A percentile compares a stretch with the other conserved stretches of the same genome.
Conservation (phyloP, 805 yeast genomes). For the Wickerhamiella dianesei region DNA sequence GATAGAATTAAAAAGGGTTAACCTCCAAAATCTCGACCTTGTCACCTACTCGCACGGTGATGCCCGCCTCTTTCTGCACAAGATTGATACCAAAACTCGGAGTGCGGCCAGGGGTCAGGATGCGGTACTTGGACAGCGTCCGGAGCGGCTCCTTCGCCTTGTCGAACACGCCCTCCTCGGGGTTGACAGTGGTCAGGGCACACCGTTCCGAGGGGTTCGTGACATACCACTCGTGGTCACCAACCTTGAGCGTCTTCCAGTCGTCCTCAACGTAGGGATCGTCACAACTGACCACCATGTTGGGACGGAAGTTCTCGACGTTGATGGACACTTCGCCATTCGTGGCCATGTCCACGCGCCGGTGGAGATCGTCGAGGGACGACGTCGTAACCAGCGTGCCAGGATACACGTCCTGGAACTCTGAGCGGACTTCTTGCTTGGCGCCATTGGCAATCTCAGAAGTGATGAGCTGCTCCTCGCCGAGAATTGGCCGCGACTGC, state of each 20-base stretch:
- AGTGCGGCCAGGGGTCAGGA: constrained; percentile 21
- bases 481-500: background rate
- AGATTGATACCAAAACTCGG: constrained; percentile 25
- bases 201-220: constrained; percentile 23
- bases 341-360: constrained; percentile 14
- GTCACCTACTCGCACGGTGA: constrained; percentile 21
- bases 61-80: constrained; percentile 16
- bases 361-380: constrained; percentile 18
- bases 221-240: constrained; percentile 19
- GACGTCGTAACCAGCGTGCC: constrained; percentile 21
- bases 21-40: constrained; percentile 13
- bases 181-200: constrained; percentile 24
- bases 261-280: constrained; percentile 26
- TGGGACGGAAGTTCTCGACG: constrained; percentile 24
- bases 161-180: constrained; percentile 17
- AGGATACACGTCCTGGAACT: constrained; percentile 25
- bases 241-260: constrained; percentile 20
- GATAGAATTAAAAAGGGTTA: constrained; percentile 1
- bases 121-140: constrained; percentile 21
- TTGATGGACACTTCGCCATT: constrained; percentile 14
- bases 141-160: constrained; percentile 21
- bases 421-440: constrained; percentile 10
- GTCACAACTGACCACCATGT: constrained; percentile 21
- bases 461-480: constrained; percentile 17
- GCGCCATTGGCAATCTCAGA: constrained; percentile 5